Conservation (phyloP, 495 filamentous ascomycete genomes). For the Cercophora newfieldiana region DNA sequence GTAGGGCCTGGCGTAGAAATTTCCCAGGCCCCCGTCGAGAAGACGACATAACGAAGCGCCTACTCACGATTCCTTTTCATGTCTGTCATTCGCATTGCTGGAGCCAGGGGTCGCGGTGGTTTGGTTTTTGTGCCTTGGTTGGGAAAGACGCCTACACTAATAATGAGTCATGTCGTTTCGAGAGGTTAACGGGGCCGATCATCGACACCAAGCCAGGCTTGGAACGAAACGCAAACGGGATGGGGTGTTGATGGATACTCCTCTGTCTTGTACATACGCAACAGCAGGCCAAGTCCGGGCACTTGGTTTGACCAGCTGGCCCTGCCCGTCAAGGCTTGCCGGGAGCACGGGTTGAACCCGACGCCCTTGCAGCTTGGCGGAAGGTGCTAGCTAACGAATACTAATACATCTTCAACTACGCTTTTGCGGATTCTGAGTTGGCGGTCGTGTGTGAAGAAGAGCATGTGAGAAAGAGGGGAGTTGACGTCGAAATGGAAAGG, state of each 20-base stretch:
- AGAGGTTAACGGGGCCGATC: background rate
- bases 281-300: slow-evolving; percentile 20
- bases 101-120: slow-evolving; percentile 12
- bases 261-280: slow-evolving; percentile 18
- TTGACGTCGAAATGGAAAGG: background rate
- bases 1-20: slow-evolving; percentile 16
- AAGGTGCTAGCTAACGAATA: slow-evolving; percentile 17
- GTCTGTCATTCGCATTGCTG: slow-evolving; percentile 19
- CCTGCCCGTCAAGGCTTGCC: slow-evolving; percentile 9
- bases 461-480: too few species aligned
- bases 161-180: slow-evolving; percentile 26
- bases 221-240: background rate
- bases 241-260: slow-evolving; percentile 14
- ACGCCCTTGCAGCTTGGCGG: background rate
- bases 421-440: background rate
- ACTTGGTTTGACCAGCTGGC: slow-evolving; percentile 20
- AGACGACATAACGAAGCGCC: slow-evolving; percentile 18
- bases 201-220: slow-evolving; percentile 9
- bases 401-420: slow-evolving; percentile 12
- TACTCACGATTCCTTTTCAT: background rate
- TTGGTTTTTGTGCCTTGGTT: slow-evolving; percentile 9
- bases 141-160: background rate
- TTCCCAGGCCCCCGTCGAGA: background rate
- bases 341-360: slow-evolving; percentile 20
- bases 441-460: too few species aligned